Conservation (phyloP, 495 filamentous ascomycete species). For the Penicillium cinerascens region DNA sequence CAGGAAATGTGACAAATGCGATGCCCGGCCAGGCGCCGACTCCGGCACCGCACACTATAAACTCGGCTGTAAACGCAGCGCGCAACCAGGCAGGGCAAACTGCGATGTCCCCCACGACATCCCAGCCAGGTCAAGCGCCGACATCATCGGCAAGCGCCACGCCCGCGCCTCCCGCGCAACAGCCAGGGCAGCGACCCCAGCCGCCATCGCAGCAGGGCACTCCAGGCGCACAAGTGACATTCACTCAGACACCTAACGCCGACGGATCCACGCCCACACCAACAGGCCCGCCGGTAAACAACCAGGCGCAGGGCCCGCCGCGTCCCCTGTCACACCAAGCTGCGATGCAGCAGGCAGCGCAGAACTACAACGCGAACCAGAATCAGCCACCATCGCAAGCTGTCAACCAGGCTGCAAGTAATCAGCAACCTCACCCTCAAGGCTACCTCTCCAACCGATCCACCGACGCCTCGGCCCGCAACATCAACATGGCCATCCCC, state of each 20-base stretch:
- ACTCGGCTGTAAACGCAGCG: conserved; percentile 51
- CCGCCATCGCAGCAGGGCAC: conserved; percentile 33
- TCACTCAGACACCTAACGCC: conserved; percentile 32
- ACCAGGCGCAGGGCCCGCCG: conserved; percentile 41
- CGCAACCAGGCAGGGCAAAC: conserved; percentile 42
- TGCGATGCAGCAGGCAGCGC: conserved; percentile 57
- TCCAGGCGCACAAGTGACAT: conserved; percentile 38
- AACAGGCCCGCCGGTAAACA: conserved; percentile 35
- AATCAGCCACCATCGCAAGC: conserved; percentile 34
- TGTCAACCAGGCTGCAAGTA: conserved; percentile 30
- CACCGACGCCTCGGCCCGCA: conserved; percentile 41
- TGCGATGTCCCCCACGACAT: conserved; percentile 38
- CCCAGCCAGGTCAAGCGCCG: conserved; percentile 37
- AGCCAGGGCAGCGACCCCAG: conserved; percentile 45
- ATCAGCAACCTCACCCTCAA: conserved; percentile 51
- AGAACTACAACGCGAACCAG: conserved; percentile 49
- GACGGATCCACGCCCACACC: conserved; percentile 42
- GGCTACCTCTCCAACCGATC: conserved; percentile 49
- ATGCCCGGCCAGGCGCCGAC: conserved; percentile 39
- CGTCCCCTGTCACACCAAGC: conserved; percentile 60
- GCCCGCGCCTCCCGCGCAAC: conserved; percentile 40
- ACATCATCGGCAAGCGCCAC: conserved; percentile 42
- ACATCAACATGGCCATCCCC: conserved; percentile 70
- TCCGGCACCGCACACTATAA: conserved; percentile 50
- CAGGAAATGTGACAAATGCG: conserved; percentile 18